Conservation (phyloP, 192 early-diverging fungal species). For the Umbelopsis isabellina region DNA sequence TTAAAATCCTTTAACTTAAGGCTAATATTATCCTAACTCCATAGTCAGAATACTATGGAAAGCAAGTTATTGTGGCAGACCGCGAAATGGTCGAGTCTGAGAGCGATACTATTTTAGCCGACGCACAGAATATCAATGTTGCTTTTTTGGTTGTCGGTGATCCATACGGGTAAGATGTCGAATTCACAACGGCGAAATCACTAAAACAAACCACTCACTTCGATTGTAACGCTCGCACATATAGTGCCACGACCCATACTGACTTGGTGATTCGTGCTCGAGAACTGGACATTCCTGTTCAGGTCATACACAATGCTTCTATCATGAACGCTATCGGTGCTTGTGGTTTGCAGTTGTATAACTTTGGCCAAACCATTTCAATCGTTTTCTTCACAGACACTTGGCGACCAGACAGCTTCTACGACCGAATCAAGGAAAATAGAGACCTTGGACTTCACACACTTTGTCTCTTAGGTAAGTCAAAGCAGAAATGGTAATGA, state of each 20-base stretch:
- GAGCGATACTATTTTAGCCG: constrained; percentile 84
- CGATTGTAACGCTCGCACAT: not conserved
- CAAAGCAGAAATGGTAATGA: not conserved
- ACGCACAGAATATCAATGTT: constrained; percentile 88
- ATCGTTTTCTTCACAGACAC: constrained; percentile 97
- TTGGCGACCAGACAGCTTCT: constrained; percentile 97
- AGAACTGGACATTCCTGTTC: constrained; percentile 83
- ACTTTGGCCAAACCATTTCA: constrained; percentile 98
- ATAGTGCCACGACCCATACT: constrained; percentile 92
- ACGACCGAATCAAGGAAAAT: constrained; percentile 92
- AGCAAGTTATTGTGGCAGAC: constrained; percentile 86
- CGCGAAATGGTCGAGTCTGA: constrained; percentile 97
- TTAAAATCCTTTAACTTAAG: not conserved
- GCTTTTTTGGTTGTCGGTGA: constrained; percentile 98
- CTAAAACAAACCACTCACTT: not conserved
- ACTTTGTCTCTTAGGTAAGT: constrained; percentile 78
- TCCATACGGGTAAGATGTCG: constrained; percentile 74
- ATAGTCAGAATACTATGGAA: constrained; percentile 89
- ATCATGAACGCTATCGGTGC: constrained; percentile 98
- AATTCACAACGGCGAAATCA: not conserved
- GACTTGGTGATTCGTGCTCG: constrained; percentile 94
- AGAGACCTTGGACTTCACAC: constrained; percentile 86
- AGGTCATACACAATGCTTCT: constrained; percentile 97
- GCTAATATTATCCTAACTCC: not conserved
- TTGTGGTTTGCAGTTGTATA: constrained; percentile 96